Percentiles rank a stretch among this genome's conserved stretches.
phyloP scores from a whole-genome alignment of 768 basidiomycete genomes.

The Rhodotorula babjevae region DNA sequence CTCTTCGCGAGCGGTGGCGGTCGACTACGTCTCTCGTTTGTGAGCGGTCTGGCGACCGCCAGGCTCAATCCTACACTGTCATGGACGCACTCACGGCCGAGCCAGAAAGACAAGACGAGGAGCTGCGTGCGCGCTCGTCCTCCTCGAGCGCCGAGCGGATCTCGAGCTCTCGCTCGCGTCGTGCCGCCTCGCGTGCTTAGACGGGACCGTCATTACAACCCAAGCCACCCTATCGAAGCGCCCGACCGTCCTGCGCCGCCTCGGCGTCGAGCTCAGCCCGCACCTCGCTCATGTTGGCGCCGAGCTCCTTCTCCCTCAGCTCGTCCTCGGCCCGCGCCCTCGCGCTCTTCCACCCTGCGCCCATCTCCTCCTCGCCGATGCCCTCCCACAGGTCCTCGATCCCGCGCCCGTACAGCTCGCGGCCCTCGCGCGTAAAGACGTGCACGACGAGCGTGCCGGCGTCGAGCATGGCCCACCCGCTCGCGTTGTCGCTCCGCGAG shows the following conservation, averaged over 20 bases:
- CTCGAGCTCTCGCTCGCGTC: too few relatives aligned
- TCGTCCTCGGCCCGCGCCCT: not conserved
- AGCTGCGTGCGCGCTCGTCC: too few relatives aligned
- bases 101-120: too few relatives aligned
- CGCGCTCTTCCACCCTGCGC: not conserved
- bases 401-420: constrained; percentile 25
- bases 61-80: too few relatives aligned
- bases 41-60: too few relatives aligned
- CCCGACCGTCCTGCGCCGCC: not conserved
- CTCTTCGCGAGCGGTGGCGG: too few relatives aligned
- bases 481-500: constrained; percentile 18
- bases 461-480: constrained; percentile 40
- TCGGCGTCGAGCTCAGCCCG: not conserved
- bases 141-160: too few relatives aligned
- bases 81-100: too few relatives aligned
- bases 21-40: too few relatives aligned
- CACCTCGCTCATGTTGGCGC: not conserved
- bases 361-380: constrained; percentile 3
- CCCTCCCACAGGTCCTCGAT: constrained; percentile 31
- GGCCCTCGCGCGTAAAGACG: constrained; percentile 36
- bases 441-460: constrained; percentile 39
- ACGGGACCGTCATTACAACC: too few relatives aligned
- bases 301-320: constrained; percentile 1
- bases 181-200: too few relatives aligned
- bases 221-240: too few relatives aligned